Percentiles rank a stretch among this genome's conserved stretches.
phyloP scores from a whole-genome alignment of 805 yeast genomes.

The Metschnikowia cerradonensis region DNA sequence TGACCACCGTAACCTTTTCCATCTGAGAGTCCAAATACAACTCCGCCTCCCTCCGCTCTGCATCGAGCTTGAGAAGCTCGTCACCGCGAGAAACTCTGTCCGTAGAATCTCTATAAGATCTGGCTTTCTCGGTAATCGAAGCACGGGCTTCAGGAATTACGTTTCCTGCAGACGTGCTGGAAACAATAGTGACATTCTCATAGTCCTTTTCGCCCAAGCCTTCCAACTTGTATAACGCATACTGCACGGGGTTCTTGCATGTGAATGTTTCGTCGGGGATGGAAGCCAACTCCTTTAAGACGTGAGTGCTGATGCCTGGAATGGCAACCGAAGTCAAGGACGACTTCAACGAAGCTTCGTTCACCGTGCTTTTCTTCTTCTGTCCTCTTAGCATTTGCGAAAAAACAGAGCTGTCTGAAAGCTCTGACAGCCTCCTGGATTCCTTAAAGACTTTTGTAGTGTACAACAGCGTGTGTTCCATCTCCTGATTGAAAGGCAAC shows the following conservation, averaged over 20 bases:
- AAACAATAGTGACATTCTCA: not conserved
- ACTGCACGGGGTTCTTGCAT: conserved; percentile 65
- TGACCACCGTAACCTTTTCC: not conserved
- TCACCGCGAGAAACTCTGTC: not conserved
- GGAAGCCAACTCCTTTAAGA: conserved; percentile 61
- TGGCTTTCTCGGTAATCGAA: not conserved
- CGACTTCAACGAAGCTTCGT: conserved; percentile 8
- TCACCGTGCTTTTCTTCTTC: conserved; percentile 1
- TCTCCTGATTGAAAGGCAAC: conserved; percentile 28
- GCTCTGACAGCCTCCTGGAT: conserved; percentile 25
- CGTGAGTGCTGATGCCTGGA: conserved; percentile 45
- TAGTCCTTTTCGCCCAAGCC: conserved; percentile 43
- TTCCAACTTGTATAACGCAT: conserved; percentile 74
- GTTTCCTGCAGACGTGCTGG: not conserved
- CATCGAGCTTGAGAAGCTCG: conserved; percentile 1
- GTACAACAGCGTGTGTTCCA: not conserved
- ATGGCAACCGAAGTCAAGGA: conserved; percentile 45
- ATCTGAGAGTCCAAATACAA: not conserved
- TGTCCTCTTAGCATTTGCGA: conserved; percentile 17
- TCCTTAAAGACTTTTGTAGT: conserved; percentile 8
- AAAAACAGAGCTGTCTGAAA: conserved; percentile 32
- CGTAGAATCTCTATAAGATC: not conserved
- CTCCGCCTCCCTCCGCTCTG: conserved; percentile 2
- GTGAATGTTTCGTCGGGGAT: conserved; percentile 73
- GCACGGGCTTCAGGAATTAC: not conserved